phyloP scores from a whole-genome alignment of 139 green algal genomes.

The Chlorella sp. region DNA sequence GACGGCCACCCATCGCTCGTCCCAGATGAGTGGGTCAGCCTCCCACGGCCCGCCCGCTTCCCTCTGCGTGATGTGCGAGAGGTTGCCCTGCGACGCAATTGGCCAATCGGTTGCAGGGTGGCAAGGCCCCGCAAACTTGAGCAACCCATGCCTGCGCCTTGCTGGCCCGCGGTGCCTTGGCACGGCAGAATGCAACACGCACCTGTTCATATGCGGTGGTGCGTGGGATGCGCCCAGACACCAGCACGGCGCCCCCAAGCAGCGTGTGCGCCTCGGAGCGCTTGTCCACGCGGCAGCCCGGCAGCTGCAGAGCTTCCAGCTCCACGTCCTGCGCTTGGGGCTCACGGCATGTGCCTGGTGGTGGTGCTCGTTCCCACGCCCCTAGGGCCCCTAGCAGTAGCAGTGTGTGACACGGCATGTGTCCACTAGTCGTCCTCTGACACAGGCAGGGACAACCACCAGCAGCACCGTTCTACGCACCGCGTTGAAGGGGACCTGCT shows the following conservation, averaged over 20 bases:
- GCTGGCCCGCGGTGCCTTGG: too few species aligned
- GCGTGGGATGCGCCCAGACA: constrained; percentile 25
- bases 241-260: constrained; percentile 21
- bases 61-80: constrained; percentile 3
- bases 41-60: constrained; percentile 24
- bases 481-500: constrained; percentile 22
- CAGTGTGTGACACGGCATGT: too few species aligned
- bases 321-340: constrained; percentile 4
- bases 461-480: too few species aligned
- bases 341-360: too few species aligned
- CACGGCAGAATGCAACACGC: too few species aligned
- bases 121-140: too few species aligned
- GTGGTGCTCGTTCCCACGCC: too few species aligned
- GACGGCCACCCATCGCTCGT: constrained; percentile 38
- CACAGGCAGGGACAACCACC: too few species aligned
- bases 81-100: constrained; percentile 19
- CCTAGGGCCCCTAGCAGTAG: too few species aligned
- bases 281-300: constrained; percentile 13
- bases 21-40: constrained; percentile 25
- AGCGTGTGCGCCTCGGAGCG: constrained; percentile 20
- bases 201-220: constrained; percentile 23
- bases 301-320: constrained; percentile 5
- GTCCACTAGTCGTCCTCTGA: too few species aligned
- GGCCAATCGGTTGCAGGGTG: too few species aligned
- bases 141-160: too few species aligned